A percentile compares a stretch with the other conserved stretches of the same genome.
Conservation (phyloP, 257 asterid species). For the Ilex aquifolium region DNA sequence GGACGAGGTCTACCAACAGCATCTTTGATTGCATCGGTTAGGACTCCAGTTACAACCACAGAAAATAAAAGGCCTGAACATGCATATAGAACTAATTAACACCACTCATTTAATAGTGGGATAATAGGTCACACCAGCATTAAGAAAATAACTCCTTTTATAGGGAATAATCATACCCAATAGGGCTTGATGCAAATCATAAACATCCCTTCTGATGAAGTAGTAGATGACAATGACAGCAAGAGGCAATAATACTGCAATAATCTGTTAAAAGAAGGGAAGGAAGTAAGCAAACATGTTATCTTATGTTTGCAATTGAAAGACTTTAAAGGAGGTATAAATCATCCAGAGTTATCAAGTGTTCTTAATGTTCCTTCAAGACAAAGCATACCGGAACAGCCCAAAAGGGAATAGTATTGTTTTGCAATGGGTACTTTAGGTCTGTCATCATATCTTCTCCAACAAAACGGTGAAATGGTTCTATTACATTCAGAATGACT, state of each 20-base stretch:
- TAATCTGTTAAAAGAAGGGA: slow-evolving; percentile 37
- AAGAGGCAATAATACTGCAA: slow-evolving; percentile 68
- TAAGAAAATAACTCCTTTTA: slow-evolving; percentile 1
- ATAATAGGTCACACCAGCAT: neutral
- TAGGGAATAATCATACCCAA: slow-evolving; percentile 51
- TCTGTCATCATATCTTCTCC: slow-evolving; percentile 88
- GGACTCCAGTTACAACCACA: slow-evolving; percentile 71
- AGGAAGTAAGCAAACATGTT: slow-evolving; percentile 6
- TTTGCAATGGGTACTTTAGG: slow-evolving; percentile 78
- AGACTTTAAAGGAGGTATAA: neutral
- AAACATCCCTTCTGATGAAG: slow-evolving; percentile 65
- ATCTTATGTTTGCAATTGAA: slow-evolving; percentile 14
- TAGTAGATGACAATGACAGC: slow-evolving; percentile 52
- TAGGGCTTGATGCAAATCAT: slow-evolving; percentile 78
- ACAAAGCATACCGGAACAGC: slow-evolving; percentile 69
- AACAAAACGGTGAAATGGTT: slow-evolving; percentile 95
- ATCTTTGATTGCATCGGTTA: slow-evolving; percentile 92
- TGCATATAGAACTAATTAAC: slow-evolving; percentile 15
- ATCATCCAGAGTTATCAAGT: neutral
- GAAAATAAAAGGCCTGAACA: slow-evolving; percentile 74
- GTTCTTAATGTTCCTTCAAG: neutral
- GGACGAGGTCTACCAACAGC: slow-evolving; percentile 99
- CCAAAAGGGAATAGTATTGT: slow-evolving; percentile 83
- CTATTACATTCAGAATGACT: slow-evolving; percentile 60
- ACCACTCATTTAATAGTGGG: neutral